Conservation (phyloP, 2,329 filamentous ascomycete species). For the Dothidotthia symphoricarpi region DNA sequence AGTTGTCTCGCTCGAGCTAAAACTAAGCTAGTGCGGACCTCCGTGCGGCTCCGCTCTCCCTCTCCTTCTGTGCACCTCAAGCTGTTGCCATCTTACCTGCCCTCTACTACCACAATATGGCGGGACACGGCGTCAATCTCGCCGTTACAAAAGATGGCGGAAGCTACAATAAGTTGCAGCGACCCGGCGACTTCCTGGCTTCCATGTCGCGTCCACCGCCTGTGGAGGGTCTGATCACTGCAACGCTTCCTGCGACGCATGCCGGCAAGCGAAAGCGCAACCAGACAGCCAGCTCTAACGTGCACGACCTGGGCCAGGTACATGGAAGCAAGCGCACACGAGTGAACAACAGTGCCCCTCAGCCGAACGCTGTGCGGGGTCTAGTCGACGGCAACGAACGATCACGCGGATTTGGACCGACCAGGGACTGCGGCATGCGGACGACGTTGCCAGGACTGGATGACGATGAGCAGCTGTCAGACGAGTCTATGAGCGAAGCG, state of each 20-base stretch:
- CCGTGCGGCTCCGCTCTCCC: neutral
- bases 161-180: slow-evolving; percentile 39
- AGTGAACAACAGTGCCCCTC: slow-evolving; percentile 4
- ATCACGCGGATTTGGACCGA: slow-evolving; percentile 7
- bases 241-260: slow-evolving; percentile 1
- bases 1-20: no score
- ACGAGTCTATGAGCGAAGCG: slow-evolving; percentile 30
- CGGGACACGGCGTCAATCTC: slow-evolving; percentile 23
- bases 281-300: slow-evolving; percentile 5
- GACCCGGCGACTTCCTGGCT: slow-evolving; percentile 31
- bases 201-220: slow-evolving; percentile 11
- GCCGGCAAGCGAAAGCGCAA: slow-evolving; percentile 27
- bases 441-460: slow-evolving; percentile 31
- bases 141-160: slow-evolving; percentile 37
- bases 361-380: neutral
- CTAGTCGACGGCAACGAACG: slow-evolving; percentile 1
- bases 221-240: slow-evolving; percentile 2
- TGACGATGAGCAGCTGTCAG: slow-evolving; percentile 22
- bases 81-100: neutral
- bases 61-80: neutral
- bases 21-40: neutral
- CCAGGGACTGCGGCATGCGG: slow-evolving; percentile 27
- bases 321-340: slow-evolving; percentile 18
- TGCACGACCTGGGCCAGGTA: slow-evolving; percentile 1
- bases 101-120: slow-evolving; percentile 18